Base-by-base conservation (phyloP, 2,329 filamentous ascomycete species). In the Curvularia hawaiiensis region DNA sequence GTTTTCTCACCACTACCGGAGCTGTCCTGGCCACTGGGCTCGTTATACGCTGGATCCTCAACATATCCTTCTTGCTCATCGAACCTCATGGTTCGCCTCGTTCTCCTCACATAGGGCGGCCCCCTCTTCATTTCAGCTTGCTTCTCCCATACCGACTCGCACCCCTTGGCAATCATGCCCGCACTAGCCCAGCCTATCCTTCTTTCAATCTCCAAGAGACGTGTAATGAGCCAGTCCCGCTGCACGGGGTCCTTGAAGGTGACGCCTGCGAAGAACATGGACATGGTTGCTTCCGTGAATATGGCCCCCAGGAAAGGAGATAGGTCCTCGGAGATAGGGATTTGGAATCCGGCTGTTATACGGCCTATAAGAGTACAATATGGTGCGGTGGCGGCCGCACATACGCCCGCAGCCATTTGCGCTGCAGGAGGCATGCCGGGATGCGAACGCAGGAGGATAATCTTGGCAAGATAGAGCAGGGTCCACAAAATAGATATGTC, bases 401-500 rank as follows among this genome's bases (percentile, higher is more conserved):
- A 87, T 62, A 96, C 83, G 8, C 89, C 90, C 0, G 92, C 92
- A 3, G 95, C 92, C 67, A 92, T 85, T 86, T 96, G 92, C 35
- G 92, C 90, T 9, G 93, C 88, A 0, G 94, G 92, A 0, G 93
- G 94, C 92, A 97, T 97, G 24, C 85, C 85, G 0, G 95, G 95
- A 65, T 97, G 93, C 1, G 88, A 83, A 33, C 95, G 85, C 58
- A 94, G 82, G n/a, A 95, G 83, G 52, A 93, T 84, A 56, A 98
- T 94, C 46, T 92, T 83, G 0, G 89, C 88, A 82, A 94, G 91
- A 75, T 96, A 90, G 74, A 91, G 93, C 63, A 93, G 89, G 71
- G 90, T 87, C 91, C 92, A 97, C 22, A 97, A 83, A 33, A 91
- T 89, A 3, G 90, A 91, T 61, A 98, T 90, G n/a, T 89, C 88